These are phyloP conservation scores for Coprinopsis strossmayeri DNA, from an alignment of 768 basidiomycete species.

Conservation along the genomic window DNA sequence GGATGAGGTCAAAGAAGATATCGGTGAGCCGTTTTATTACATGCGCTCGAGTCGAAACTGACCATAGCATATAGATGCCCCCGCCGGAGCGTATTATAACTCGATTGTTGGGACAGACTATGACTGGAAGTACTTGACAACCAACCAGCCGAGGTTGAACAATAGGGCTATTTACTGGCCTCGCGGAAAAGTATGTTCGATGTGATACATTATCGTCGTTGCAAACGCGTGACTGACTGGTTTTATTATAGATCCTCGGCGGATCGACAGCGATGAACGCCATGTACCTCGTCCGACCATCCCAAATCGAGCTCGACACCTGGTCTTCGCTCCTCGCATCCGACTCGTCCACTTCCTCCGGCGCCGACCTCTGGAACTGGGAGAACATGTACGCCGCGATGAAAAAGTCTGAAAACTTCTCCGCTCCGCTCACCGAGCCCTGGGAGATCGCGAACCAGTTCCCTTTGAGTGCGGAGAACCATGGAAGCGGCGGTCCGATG, in stretches of 20 bases:
- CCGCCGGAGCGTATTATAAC: constrained; percentile 40
- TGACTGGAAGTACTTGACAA: constrained; percentile 44
- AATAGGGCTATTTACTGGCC: constrained; percentile 44
- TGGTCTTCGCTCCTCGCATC: constrained; percentile 34
- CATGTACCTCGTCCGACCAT: constrained; percentile 50
- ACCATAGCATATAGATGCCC: constrained; percentile 26
- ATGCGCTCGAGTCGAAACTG: background rate
- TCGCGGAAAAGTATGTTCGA: constrained; percentile 39
- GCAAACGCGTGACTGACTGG: background rate
- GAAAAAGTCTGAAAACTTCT: constrained; percentile 52
- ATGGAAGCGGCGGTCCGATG: constrained; percentile 45
- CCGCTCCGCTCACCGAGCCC: constrained; percentile 34
- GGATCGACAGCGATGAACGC: constrained; percentile 61
- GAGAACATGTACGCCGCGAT: constrained; percentile 35
- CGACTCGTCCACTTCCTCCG: constrained; percentile 10
- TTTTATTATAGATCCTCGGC: constrained; percentile 34
- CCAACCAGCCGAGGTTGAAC: constrained; percentile 32
- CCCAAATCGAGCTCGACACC: constrained; percentile 37
- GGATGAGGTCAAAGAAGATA: constrained; percentile 21
- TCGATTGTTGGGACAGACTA: constrained; percentile 38
- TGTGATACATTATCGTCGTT: background rate
- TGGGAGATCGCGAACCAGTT: constrained; percentile 32
- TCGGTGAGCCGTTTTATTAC: constrained; percentile 19
- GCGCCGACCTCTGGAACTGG: constrained; percentile 37
- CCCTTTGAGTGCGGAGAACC: constrained; percentile 32